A percentile compares a stretch with the other conserved stretches of the same genome.
Evolutionary conservation across 2,329 filamentous ascomycete species (phyloP).

Genomic region (Cryphonectria radicalis): DNA sequence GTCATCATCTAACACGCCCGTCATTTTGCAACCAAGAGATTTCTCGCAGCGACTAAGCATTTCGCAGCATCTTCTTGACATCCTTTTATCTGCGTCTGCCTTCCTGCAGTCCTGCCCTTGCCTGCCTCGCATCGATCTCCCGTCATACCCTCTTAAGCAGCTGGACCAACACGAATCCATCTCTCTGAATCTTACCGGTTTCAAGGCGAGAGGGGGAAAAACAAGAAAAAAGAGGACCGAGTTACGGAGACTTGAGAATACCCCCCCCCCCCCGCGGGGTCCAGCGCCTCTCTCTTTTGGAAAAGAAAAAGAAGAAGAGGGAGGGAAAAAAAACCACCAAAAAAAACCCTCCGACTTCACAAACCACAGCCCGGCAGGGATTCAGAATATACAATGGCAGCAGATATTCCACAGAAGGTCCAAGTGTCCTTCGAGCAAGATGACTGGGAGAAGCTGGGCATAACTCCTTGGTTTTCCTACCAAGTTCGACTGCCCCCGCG

Average conservation of each 20-base stretch:
- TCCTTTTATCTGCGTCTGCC: neutral
- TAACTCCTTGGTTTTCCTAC: slow-evolving; percentile 22
- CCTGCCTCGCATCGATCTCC: neutral
- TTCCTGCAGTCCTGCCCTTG: neutral
- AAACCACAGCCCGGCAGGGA: neutral
- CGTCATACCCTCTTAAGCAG: neutral
- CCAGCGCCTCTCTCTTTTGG: neutral
- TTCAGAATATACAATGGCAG: neutral
- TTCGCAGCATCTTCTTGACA: neutral
- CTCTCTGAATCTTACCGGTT: neutral
- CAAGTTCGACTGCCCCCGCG: slow-evolving; percentile 8
- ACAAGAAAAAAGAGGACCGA: neutral
- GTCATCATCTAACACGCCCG: neutral
- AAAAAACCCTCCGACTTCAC: neutral
- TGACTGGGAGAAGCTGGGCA: slow-evolving; percentile 8
- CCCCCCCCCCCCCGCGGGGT: neutral
- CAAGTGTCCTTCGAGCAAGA: neutral
- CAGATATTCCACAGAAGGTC: neutral
- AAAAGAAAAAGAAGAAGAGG: no score
- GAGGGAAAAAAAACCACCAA: no score
- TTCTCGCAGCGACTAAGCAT: neutral
- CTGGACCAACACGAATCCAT: neutral
- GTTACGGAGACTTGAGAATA: neutral
- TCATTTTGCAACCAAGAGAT: neutral
- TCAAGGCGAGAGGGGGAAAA: neutral